A percentile compares a stretch with the other conserved stretches of the same genome.
These are phyloP conservation scores for Quambalaria eucalypti DNA, from an alignment of 1,284 basidiomycete genomes.

Conservation along the genomic window DNA sequence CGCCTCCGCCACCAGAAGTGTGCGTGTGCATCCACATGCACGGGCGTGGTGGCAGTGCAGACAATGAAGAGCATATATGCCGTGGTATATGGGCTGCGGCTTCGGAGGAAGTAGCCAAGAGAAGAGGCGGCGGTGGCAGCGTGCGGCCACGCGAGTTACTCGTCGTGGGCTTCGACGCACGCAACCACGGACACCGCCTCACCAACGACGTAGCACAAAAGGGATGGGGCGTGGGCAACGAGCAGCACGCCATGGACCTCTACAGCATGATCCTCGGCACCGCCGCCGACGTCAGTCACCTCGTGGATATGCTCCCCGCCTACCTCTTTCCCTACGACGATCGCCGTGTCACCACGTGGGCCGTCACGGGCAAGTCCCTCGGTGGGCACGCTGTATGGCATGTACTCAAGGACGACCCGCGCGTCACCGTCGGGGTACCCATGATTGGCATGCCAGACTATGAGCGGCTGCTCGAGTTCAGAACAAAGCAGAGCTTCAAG, in stretches of 20 bases:
- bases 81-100: slow-evolving; percentile 30
- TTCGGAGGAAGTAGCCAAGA: background rate
- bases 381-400: slow-evolving; percentile 74
- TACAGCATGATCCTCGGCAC: slow-evolving; percentile 50
- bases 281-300: slow-evolving; percentile 64
- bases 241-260: slow-evolving; percentile 43
- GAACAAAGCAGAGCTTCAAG: slow-evolving; percentile 30
- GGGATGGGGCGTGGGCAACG: slow-evolving; percentile 45
- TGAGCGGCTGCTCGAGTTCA: slow-evolving; percentile 24
- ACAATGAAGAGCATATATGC: slow-evolving; percentile 32
- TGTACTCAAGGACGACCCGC: slow-evolving; percentile 56
- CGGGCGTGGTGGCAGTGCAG: slow-evolving; percentile 34
- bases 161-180: slow-evolving; percentile 46
- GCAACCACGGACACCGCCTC: slow-evolving; percentile 47
- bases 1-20: slow-evolving; percentile 28
- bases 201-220: slow-evolving; percentile 38
- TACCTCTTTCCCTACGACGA: slow-evolving; percentile 69
- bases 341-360: slow-evolving; percentile 60
- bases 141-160: slow-evolving; percentile 44
- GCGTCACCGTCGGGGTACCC: slow-evolving; percentile 63
- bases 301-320: slow-evolving; percentile 70
- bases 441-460: slow-evolving; percentile 70
- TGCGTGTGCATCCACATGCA: slow-evolving; percentile 39
- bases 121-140: background rate
- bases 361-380: slow-evolving; percentile 61